phyloP scores from a whole-genome alignment of 352 stramenopile genomes.

The Phytophthora aleatoria region DNA sequence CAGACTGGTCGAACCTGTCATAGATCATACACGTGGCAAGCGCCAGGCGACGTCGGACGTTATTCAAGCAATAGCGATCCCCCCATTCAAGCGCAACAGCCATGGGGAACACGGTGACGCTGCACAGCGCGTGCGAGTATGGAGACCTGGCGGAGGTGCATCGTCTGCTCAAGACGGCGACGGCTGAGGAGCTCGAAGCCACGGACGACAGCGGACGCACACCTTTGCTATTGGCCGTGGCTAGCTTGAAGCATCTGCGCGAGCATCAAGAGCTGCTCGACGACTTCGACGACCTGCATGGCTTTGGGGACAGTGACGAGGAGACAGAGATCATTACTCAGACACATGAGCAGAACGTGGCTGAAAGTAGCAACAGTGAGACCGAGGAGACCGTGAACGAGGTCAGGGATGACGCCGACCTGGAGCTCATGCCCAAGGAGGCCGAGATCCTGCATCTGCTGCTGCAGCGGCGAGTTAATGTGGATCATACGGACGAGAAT shows the following conservation, averaged over 20 bases:
- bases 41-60: constrained; percentile 30
- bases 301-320: constrained; percentile 33
- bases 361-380: constrained; percentile 25
- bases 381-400: constrained; percentile 47
- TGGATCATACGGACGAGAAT: constrained; percentile 86
- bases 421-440: constrained; percentile 69
- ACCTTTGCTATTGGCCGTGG: constrained; percentile 75
- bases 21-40: constrained; percentile 17
- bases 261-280: constrained; percentile 52
- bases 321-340: constrained; percentile 2
- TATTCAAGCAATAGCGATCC: constrained; percentile 15
- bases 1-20: neutral
- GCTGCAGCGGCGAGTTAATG: constrained; percentile 70
- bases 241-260: constrained; percentile 51
- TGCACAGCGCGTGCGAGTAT: constrained; percentile 82
- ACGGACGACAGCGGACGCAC: constrained; percentile 77
- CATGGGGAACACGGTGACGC: constrained; percentile 86
- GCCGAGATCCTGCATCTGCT: constrained; percentile 80
- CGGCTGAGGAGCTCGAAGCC: constrained; percentile 70
- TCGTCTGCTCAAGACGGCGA: constrained; percentile 62
- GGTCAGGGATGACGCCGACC: constrained; percentile 50
- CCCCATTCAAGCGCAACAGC: constrained; percentile 16
- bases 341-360: constrained; percentile 8
- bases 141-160: constrained; percentile 65
- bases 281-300: constrained; percentile 46